Conservation (phyloP, 768 basidiomycete genomes). For the Mycena albidolilacea region DNA sequence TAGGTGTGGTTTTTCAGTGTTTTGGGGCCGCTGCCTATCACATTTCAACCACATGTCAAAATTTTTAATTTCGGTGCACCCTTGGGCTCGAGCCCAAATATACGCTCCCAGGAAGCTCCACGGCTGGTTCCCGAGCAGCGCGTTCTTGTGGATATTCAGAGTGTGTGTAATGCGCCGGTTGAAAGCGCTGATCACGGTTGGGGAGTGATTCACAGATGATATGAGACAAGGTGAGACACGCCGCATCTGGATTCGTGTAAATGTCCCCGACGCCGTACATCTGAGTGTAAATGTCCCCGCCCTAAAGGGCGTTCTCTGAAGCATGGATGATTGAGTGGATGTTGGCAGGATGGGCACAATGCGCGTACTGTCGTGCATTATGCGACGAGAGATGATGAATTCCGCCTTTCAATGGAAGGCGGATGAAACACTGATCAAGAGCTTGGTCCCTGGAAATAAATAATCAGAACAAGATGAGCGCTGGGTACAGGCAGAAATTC, state of each 20-base stretch:
- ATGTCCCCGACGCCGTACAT: constrained; percentile 50
- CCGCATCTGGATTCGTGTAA: constrained; percentile 47
- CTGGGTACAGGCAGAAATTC: constrained; percentile 13
- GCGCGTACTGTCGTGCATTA: constrained; percentile 42
- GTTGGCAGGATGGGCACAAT: background rate
- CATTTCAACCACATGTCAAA: no score
- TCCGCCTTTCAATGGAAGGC: background rate
- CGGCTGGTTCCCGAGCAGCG: constrained; percentile 49
- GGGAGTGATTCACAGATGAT: background rate
- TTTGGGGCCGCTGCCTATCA: no score
- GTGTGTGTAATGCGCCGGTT: constrained; percentile 55
- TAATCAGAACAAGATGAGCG: background rate
- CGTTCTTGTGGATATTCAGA: constrained; percentile 53
- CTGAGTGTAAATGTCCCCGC: constrained; percentile 51
- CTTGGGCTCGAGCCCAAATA: constrained; percentile 54
- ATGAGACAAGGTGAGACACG: background rate
- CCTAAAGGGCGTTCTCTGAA: constrained; percentile 51
- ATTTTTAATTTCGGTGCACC: no score
- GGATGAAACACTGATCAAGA: constrained; percentile 33
- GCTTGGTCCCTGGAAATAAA: constrained; percentile 36
- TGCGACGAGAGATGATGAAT: background rate
- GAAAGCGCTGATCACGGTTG: constrained; percentile 48
- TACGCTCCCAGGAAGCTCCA: constrained; percentile 55
- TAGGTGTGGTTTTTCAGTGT: no score
- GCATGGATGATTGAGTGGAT: constrained; percentile 33